A percentile compares a stretch with the other conserved stretches of the same genome.
Conservation (phyloP, 345 rosid genomes). For the Turnera subulata region DNA sequence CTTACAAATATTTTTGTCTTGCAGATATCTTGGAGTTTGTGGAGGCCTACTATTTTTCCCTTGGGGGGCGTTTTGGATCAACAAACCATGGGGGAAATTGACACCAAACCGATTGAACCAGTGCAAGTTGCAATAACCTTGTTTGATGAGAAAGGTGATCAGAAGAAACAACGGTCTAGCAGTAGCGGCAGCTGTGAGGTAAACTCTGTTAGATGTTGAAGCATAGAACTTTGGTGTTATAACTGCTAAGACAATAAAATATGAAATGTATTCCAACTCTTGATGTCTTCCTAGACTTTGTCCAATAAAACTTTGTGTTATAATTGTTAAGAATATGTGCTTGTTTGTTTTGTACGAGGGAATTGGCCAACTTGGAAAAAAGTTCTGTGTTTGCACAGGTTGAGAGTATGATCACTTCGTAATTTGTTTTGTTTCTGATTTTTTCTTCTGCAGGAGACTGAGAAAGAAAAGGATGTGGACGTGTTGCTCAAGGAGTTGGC, state of each 20-base stretch:
- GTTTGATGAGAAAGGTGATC: slow-evolving; percentile 35
- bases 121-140: slow-evolving; percentile 48
- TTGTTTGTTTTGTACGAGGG: no score
- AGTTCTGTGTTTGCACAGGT: no score
- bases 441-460: slow-evolving; percentile 17
- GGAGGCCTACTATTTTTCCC: not conserved
- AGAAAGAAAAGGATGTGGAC: slow-evolving; percentile 29
- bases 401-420: not conserved
- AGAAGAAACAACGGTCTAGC: slow-evolving; percentile 19
- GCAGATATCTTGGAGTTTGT: slow-evolving; percentile 3
- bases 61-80: not conserved
- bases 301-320: no score
- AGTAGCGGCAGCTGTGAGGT: slow-evolving; percentile 16
- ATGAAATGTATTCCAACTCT: not conserved
- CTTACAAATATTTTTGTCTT: not conserved
- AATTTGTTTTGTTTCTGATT: not conserved
- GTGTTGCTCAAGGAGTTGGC: slow-evolving; percentile 40
- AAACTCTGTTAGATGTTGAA: slow-evolving; percentile 3
- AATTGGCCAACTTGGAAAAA: no score
- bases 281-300: not conserved
- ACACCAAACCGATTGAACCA: slow-evolving; percentile 45
- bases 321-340: no score
- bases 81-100: slow-evolving; percentile 44
- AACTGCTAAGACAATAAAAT: no score
- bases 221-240: not conserved